Evolutionary conservation across 768 basidiomycete species (phyloP), one percentile per base, ranked within the genome.

Genomic region (Hypholoma sublateritium): DNA sequence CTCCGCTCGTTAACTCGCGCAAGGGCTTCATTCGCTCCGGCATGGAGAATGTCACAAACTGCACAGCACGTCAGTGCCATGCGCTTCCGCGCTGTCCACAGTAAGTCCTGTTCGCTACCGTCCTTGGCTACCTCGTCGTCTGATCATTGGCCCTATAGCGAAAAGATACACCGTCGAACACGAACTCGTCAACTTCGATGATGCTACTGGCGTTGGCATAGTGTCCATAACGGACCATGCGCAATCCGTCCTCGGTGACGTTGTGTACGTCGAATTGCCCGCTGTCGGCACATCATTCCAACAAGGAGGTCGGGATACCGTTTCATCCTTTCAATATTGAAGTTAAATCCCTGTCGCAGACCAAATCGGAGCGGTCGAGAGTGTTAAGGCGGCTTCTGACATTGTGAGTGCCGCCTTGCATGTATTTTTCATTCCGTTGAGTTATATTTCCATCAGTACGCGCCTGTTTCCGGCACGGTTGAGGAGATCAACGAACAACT

Each of bases 251-350:
- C 81, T 99, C 2, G 97, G 97, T 32, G 97, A 99, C 70, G 93
- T 98, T 50, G 97, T 98, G 46, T 99, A 92, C 74, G 95, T 98
- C 47, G 97, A 98, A 70, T 81, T 99, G 47, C 91, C 93, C 1
- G 63, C 68, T 9, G 67, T 80, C 8, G 94, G 89, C 4, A 76
- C 80, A 0, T 69, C 81, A 56, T 76, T 98, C 53, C 67, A 68
- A 7, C 77, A 89, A 71, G 92, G 90, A 63, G 92, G 95, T 95
- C 63, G 65, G 93, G 64, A 42, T 13, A 36, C 24, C 45, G n/a
- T 21, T 16, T 11, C 25, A 22, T 60, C 24, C 19, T 24, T 19
- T 28, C 32, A 36, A 39, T 49, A 8, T 56, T 7, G 46, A 21
- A 22, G 11, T 34, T 42, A 21, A 56, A 5, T 22, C 24, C 24